phyloP scores from a whole-genome alignment of 2,329 filamentous ascomycete species.

The Stagonosporopsis cucurbitacearum region DNA sequence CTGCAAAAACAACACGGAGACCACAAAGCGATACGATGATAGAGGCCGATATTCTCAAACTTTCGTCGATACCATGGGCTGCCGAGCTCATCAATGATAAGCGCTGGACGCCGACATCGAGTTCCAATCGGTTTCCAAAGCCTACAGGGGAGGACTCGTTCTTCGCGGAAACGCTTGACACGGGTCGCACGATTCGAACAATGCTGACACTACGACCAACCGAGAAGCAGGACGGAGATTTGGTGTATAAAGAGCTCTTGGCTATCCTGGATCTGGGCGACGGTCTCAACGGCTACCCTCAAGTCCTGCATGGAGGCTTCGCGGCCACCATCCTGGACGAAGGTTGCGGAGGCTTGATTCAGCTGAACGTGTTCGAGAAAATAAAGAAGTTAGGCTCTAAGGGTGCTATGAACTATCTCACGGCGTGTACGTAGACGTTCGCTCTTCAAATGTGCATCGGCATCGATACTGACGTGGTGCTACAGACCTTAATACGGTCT shows the following conservation, averaged over 20 bases:
- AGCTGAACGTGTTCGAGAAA: conserved; percentile 39
- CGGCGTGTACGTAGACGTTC: conserved; percentile 40
- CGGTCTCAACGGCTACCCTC: conserved; percentile 61
- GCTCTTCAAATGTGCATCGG: not conserved
- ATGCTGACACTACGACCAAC: conserved; percentile 34
- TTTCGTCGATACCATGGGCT: conserved; percentile 58
- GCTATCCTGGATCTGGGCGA: conserved; percentile 56
- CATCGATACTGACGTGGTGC: conserved; percentile 17
- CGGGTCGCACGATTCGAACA: conserved; percentile 55
- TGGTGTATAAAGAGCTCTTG: conserved; percentile 45
- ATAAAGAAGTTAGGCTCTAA: conserved; percentile 6
- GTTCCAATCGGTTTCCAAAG: conserved; percentile 41
- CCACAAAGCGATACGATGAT: conserved; percentile 25
- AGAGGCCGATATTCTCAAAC: conserved; percentile 26
- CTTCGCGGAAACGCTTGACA: conserved; percentile 61
- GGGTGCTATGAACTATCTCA: conserved; percentile 32
- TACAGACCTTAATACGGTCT: conserved; percentile 62
- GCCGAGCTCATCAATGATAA: conserved; percentile 52
- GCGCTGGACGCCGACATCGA: conserved; percentile 50
- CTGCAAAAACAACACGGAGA: not conserved
- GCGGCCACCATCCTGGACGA: conserved; percentile 66
- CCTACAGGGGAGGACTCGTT: conserved; percentile 58
- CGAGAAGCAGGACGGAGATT: conserved; percentile 23
- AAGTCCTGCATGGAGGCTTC: conserved; percentile 65
- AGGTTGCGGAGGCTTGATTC: conserved; percentile 59